Evolutionary conservation across 1,284 basidiomycete genomes (phyloP).

Genomic region (Ganoderma lingzhi): DNA sequence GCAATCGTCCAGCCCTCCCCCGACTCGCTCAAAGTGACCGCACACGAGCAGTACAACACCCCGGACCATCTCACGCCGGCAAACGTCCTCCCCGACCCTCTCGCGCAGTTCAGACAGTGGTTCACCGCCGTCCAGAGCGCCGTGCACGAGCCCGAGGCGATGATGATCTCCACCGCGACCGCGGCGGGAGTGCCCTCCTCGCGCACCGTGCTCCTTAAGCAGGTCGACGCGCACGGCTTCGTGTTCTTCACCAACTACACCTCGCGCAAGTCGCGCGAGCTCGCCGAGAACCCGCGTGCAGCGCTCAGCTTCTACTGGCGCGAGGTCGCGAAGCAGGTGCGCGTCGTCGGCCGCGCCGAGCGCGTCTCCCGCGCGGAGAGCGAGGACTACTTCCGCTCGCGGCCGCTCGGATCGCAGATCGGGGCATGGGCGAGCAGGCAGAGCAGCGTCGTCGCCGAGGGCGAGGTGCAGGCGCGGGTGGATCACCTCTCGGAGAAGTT

Average conservation of each 20-base stretch:
- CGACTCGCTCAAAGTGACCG: slow-evolving; percentile 70
- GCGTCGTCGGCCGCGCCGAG: slow-evolving; percentile 89
- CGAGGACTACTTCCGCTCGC: slow-evolving; percentile 84
- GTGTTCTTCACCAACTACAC: slow-evolving; percentile 97
- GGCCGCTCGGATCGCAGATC: slow-evolving; percentile 86
- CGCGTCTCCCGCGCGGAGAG: slow-evolving; percentile 77
- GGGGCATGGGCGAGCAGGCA: slow-evolving; percentile 96
- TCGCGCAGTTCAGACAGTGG: slow-evolving; percentile 88
- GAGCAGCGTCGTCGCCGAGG: slow-evolving; percentile 78
- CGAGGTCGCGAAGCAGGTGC: slow-evolving; percentile 83
- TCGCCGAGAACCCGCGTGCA: slow-evolving; percentile 80
- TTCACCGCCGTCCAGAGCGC: slow-evolving; percentile 70
- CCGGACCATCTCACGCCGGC: slow-evolving; percentile 65
- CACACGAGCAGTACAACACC: slow-evolving; percentile 80
- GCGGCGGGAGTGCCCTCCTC: slow-evolving; percentile 81
- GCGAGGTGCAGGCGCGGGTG: slow-evolving; percentile 71
- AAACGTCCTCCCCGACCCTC: slow-evolving; percentile 69
- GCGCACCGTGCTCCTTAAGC: slow-evolving; percentile 92
- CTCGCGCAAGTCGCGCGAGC: slow-evolving; percentile 89
- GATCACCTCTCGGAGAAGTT: slow-evolving; percentile 70
- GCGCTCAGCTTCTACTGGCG: slow-evolving; percentile 94
- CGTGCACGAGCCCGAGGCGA: slow-evolving; percentile 88
- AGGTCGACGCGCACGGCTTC: slow-evolving; percentile 87
- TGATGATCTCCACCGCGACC: slow-evolving; percentile 86
- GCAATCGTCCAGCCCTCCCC: slow-evolving; percentile 41